Conservation (phyloP, 371 early-diverging fungal species). For the Apophysomyces elegans region DNA sequence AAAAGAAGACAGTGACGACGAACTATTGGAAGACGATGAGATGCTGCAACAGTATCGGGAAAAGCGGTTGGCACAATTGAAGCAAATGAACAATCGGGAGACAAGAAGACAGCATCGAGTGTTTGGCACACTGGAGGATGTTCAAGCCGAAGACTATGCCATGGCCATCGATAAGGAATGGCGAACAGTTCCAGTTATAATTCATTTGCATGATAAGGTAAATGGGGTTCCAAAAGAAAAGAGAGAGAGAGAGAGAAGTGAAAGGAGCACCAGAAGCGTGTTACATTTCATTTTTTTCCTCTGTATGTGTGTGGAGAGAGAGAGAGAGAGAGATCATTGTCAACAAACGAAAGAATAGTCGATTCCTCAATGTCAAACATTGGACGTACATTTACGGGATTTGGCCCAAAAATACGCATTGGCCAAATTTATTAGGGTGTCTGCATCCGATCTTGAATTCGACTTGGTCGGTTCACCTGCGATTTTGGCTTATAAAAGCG, state of each 20-base stretch:
- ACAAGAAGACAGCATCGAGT: conserved; percentile 33
- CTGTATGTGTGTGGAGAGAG: background rate
- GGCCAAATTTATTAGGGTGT: conserved; percentile 55
- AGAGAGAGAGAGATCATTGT: background rate
- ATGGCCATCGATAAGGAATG: conserved; percentile 53
- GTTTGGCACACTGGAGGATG: conserved; percentile 48
- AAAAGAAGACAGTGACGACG: conserved; percentile 30
- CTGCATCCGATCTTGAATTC: conserved; percentile 53
- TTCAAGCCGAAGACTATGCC: conserved; percentile 47
- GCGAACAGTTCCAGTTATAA: conserved; percentile 45
- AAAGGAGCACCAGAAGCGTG: background rate
- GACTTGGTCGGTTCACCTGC: conserved; percentile 60
- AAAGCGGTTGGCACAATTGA: conserved; percentile 45
- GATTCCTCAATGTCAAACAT: conserved; percentile 37
- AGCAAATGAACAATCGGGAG: conserved; percentile 26
- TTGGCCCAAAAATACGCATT: conserved; percentile 50
- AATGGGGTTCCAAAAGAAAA: background rate
- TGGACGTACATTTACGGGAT: conserved; percentile 38
- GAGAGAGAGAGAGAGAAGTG: background rate
- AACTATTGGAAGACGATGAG: conserved; percentile 35
- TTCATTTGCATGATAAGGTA: conserved; percentile 57
- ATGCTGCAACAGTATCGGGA: conserved; percentile 39
- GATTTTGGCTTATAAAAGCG: conserved; percentile 54
- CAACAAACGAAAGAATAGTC: conserved; percentile 21
- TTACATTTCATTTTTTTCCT: background rate